phyloP scores from a whole-genome alignment of 768 basidiomycete species.

The Filobasidium wieringae region DNA sequence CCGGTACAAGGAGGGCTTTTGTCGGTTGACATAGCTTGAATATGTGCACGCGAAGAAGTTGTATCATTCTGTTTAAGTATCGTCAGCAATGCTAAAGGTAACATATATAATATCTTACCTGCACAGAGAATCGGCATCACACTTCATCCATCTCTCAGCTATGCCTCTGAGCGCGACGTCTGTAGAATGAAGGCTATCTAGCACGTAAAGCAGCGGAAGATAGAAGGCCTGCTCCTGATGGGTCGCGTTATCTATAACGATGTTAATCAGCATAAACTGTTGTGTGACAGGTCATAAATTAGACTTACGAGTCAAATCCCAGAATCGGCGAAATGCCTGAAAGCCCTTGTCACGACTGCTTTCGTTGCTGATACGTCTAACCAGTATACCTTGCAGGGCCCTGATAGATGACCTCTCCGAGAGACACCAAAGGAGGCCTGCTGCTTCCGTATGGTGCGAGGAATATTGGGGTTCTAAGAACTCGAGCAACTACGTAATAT shows the following conservation, averaged over 20 bases:
- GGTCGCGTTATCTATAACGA: neutral
- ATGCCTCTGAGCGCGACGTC: slow-evolving; percentile 53
- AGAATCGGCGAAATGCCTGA: slow-evolving; percentile 83
- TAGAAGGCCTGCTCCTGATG: neutral
- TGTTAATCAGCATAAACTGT: neutral
- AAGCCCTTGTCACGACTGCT: slow-evolving; percentile 43
- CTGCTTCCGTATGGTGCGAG: slow-evolving; percentile 68
- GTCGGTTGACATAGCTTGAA: slow-evolving; percentile 65
- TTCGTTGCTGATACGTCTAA: neutral
- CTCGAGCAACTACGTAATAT: slow-evolving; percentile 52
- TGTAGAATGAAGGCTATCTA: neutral
- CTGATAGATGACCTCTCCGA: slow-evolving; percentile 48
- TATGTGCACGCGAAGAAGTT: no score
- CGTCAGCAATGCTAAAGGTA: no score
- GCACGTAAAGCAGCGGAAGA: neutral
- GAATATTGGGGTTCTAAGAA: slow-evolving; percentile 59
- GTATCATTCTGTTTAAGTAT: no score
- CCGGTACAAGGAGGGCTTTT: slow-evolving; percentile 84
- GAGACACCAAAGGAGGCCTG: slow-evolving; percentile 70
- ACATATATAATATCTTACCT: no score
- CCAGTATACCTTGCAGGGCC: slow-evolving; percentile 59
- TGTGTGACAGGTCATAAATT: neutral
- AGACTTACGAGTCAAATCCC: slow-evolving; percentile 67
- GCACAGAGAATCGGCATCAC: no score
- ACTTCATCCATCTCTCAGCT: slow-evolving; percentile 96